Evolutionary conservation across 768 basidiomycete species (phyloP).

Genomic region (Suillus cothurnatus): DNA sequence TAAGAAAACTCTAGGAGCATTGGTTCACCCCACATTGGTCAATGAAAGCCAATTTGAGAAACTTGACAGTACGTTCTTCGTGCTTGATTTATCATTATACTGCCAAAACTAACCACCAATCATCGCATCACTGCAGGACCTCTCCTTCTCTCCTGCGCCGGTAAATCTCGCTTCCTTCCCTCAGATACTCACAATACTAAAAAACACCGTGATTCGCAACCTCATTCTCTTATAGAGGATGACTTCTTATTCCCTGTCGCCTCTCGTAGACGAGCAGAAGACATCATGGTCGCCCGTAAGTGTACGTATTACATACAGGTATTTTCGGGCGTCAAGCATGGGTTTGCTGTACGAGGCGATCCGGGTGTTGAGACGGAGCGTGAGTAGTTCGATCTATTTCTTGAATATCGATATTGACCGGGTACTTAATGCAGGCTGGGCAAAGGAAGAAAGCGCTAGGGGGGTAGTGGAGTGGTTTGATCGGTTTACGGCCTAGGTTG

Average conservation of each 20-base stretch:
- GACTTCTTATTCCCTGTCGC: slow-evolving; percentile 52
- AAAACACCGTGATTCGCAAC: background rate
- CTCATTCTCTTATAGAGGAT: slow-evolving; percentile 38
- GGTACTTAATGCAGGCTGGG: slow-evolving; percentile 46
- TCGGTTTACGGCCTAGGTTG: slow-evolving; percentile 32
- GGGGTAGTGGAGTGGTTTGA: slow-evolving; percentile 51
- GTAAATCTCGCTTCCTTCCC: slow-evolving; percentile 14
- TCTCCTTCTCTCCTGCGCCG: slow-evolving; percentile 24
- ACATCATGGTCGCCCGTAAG: slow-evolving; percentile 50
- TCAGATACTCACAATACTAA: background rate
- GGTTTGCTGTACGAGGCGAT: slow-evolving; percentile 24
- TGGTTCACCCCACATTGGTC: slow-evolving; percentile 53
- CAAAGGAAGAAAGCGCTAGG: slow-evolving; percentile 57
- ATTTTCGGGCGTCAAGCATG: slow-evolving; percentile 44
- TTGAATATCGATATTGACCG: background rate
- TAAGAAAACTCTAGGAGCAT: slow-evolving; percentile 34
- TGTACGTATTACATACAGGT: slow-evolving; percentile 56
- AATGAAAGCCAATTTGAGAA: slow-evolving; percentile 55
- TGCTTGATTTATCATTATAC: too few relatives aligned
- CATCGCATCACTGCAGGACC: slow-evolving; percentile 13
- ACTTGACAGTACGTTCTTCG: slow-evolving; percentile 41
- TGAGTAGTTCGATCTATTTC: slow-evolving; percentile 8
- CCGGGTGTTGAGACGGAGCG: slow-evolving; percentile 19
- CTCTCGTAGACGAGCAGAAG: slow-evolving; percentile 58
- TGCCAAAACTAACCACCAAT: background rate